Evolutionary conservation across 2,329 filamentous ascomycete genomes (phyloP).

Genomic region (Colletotrichum tofieldiae): DNA sequence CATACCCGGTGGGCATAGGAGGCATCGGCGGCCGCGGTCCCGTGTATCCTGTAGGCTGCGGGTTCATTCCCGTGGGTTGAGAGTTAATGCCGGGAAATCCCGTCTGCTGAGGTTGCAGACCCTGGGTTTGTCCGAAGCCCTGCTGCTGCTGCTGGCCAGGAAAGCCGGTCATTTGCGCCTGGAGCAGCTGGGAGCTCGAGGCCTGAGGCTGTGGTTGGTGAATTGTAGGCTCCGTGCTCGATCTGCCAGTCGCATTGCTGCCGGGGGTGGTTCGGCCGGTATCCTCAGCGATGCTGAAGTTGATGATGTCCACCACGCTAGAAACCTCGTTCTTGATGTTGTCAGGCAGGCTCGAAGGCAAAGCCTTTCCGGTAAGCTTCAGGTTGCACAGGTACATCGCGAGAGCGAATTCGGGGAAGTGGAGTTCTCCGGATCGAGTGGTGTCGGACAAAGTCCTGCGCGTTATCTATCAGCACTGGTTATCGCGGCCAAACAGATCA

Average conservation of each 20-base stretch:
- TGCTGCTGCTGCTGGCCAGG: constrained; percentile 69
- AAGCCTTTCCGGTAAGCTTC: constrained; percentile 86
- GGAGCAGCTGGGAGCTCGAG: constrained; percentile 78
- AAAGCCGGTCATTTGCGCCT: constrained; percentile 79
- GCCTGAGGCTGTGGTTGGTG: constrained; percentile 82
- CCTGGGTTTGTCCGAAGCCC: constrained; percentile 72
- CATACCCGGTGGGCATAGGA: constrained; percentile 80
- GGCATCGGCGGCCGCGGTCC: constrained; percentile 87
- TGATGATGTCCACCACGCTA: constrained; percentile 99
- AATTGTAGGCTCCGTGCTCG: constrained; percentile 67
- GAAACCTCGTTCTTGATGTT: constrained; percentile 96
- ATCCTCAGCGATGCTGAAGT: constrained; percentile 90
- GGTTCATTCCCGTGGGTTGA: constrained; percentile 76
- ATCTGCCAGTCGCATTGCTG: constrained; percentile 74
- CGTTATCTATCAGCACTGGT: constrained; percentile 44
- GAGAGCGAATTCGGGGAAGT: constrained; percentile 97
- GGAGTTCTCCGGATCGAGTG: constrained; percentile 93
- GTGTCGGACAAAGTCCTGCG: constrained; percentile 91
- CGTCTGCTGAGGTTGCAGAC: constrained; percentile 78
- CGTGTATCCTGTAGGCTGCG: constrained; percentile 83
- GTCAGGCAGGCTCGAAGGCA: constrained; percentile 84
- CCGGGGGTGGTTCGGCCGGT: constrained; percentile 64
- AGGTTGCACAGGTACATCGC: constrained; percentile 99
- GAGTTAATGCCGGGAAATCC: constrained; percentile 75
- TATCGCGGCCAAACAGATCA: constrained; percentile 7